These are phyloP conservation scores for Limonium bicolor DNA, from an alignment of 148 eudicot species.

Conservation along the genomic window DNA sequence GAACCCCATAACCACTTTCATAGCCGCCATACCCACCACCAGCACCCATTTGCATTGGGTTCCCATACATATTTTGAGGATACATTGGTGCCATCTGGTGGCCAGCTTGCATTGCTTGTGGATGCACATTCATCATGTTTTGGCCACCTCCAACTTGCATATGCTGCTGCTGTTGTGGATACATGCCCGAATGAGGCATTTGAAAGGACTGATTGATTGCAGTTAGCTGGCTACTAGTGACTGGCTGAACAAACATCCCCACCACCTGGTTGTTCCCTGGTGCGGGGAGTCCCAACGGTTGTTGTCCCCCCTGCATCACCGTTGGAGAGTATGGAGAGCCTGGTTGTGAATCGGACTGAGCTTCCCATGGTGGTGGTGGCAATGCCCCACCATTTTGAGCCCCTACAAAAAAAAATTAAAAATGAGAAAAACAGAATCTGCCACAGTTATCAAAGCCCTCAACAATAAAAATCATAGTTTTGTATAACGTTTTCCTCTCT, in stretches of 20 bases:
- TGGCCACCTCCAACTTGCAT: slow-evolving; percentile 18
- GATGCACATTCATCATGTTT: slow-evolving; percentile 42
- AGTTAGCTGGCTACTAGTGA: slow-evolving; percentile 25
- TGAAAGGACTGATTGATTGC: slow-evolving; percentile 21
- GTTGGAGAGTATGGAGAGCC: slow-evolving; percentile 27
- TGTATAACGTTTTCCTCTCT: no score
- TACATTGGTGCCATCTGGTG: slow-evolving; percentile 58
- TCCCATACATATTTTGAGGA: slow-evolving; percentile 57
- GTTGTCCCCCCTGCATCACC: slow-evolving; percentile 14
- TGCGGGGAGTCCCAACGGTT: slow-evolving; percentile 34
- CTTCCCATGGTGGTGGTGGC: slow-evolving; percentile 97
- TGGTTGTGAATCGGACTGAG: slow-evolving; percentile 31
- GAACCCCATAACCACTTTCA: slow-evolving; percentile 22
- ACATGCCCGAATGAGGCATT: slow-evolving; percentile 20
- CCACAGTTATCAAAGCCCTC: background rate
- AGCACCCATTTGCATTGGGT: slow-evolving; percentile 72
- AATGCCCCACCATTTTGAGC: slow-evolving; percentile 37
- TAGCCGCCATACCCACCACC: slow-evolving; percentile 40
- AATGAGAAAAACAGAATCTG: background rate
- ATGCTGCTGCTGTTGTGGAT: slow-evolving; percentile 30
- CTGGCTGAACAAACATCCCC: slow-evolving; percentile 40
- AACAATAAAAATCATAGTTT: no score
- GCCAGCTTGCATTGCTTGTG: slow-evolving; percentile 40
- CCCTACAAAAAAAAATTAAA: slow-evolving; percentile 17
- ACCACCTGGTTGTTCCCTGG: slow-evolving; percentile 25